A percentile compares a stretch with the other conserved stretches of the same genome.
Evolutionary conservation across 805 yeast species (phyloP).

Genomic region (Schwanniomyces occidentalis): DNA sequence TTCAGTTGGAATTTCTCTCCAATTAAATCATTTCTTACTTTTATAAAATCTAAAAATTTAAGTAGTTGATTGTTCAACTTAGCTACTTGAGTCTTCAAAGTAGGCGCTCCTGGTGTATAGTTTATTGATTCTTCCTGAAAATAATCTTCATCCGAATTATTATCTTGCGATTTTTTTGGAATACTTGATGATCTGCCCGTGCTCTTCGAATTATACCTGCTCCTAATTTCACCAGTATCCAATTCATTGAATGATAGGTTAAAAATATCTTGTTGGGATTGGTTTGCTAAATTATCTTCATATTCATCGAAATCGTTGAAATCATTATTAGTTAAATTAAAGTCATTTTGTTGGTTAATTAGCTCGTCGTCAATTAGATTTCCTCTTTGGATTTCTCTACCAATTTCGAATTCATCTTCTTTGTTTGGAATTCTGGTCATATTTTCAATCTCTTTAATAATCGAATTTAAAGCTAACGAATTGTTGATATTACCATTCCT

Average conservation of each 20-base stretch:
- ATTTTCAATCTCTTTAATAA: constrained; percentile 5
- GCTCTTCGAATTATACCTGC: constrained; percentile 4
- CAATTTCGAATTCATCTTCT: constrained; percentile 13
- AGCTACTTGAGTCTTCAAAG: constrained; percentile 6
- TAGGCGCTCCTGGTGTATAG: constrained; percentile 9
- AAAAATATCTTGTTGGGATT: constrained; percentile 13
- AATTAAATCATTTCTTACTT: constrained; percentile 7
- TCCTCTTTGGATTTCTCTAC: constrained; percentile 11
- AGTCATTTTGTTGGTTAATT: constrained; percentile 1
- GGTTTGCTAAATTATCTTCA: neutral
- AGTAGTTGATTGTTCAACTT: constrained; percentile 9
- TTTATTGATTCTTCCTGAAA: constrained; percentile 9
- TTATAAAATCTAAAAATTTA: constrained; percentile 13
- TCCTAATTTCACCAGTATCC: constrained; percentile 9
- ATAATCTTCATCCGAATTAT: constrained; percentile 2
- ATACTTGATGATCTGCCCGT: neutral
- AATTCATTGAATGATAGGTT: constrained; percentile 24
- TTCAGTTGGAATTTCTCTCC: constrained; percentile 5
- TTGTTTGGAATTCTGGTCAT: constrained; percentile 3
- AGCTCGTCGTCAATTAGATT: constrained; percentile 1
- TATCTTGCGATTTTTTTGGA: neutral
- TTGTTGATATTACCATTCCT: constrained; percentile 2
- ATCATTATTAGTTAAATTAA: neutral
- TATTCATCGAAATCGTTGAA: neutral
- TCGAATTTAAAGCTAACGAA: constrained; percentile 5